These are phyloP conservation scores for Penicillium turbatum DNA, from an alignment of 495 filamentous ascomycete genomes.

Conservation along the genomic window DNA sequence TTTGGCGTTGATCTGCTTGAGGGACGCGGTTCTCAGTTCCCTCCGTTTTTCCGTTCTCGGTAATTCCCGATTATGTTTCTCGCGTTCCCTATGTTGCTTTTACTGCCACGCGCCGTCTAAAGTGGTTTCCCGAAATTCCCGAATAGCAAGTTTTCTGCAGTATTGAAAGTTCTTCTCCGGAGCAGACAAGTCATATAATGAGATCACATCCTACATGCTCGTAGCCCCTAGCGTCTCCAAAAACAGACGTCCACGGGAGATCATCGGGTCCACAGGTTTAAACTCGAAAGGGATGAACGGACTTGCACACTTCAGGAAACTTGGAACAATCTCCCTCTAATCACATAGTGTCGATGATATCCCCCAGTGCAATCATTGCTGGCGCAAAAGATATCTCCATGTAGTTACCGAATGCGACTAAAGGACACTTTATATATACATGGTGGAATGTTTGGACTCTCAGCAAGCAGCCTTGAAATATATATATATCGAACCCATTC, in stretches of 20 bases:
- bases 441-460: too few relatives aligned
- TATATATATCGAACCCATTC: too few relatives aligned
- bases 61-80: too few relatives aligned
- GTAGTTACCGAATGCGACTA: too few relatives aligned
- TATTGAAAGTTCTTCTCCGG: background rate
- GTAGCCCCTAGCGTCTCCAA: slow-evolving; percentile 10
- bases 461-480: too few relatives aligned
- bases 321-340: too few relatives aligned
- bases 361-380: too few relatives aligned
- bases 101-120: slow-evolving; percentile 4
- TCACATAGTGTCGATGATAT: too few relatives aligned
- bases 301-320: too few relatives aligned
- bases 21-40: background rate
- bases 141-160: background rate
- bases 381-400: too few relatives aligned
- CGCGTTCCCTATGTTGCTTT: background rate
- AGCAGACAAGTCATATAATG: slow-evolving; percentile 1
- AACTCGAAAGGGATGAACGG: too few relatives aligned
- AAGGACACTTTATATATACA: too few relatives aligned
- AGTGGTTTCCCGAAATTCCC: background rate
- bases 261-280: background rate
- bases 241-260: background rate
- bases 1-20: slow-evolving; percentile 22
- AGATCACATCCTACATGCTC: background rate
- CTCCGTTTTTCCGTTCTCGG: background rate